Base-by-base conservation (phyloP, 495 filamentous ascomycete species). In the Penicillium roqueforti region DNA sequence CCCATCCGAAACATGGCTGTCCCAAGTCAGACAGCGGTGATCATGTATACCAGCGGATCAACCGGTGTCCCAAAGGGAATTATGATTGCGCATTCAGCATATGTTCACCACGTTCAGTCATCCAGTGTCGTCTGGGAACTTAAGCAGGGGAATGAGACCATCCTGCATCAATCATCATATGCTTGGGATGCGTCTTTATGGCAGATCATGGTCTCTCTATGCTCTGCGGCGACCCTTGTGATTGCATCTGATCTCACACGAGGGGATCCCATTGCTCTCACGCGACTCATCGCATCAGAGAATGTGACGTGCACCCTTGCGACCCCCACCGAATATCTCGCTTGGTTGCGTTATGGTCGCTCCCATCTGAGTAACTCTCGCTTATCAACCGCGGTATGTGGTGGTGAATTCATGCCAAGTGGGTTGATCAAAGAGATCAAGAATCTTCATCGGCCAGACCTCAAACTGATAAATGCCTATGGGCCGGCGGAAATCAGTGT, bases 21-120 rank as follows among this genome's bases (percentile, higher is more conserved):
- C 4, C 20, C 40, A 18, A 47, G 14, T 4, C 58, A 47, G 53
- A 53, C 51, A 59, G 75, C 67, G 49, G 49, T 59, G 23, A 58
- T 82, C 1, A 58, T 81, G 10, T 73, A 62, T 41, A 77, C 80
- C 6, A 70, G 69, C 40, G 67, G 68, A n/a, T 76, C 74, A 3
- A 69, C 68, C 1, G 68, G 71, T 0, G 55, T 29, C 0, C 69
- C 74, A 0, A 77, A 76, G 25, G 75, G 72, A 0, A 70, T 80
- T 5, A 39, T 58, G 7, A 44, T 77, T 3, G 51, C 28, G 1
- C 74, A 78, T 37, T 48, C 59, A 1, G 54, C 56, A 14, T 54
- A 76, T 1, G 14, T 49, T 2, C 68, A 73, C 23, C 53, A 74
- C 4, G 52, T 74, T 9, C 65, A 72, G 43, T 58, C 45, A 5